Evolutionary conservation across 2,329 filamentous ascomycete genomes (phyloP).

Genomic region (Leptoxyphium fumago): DNA sequence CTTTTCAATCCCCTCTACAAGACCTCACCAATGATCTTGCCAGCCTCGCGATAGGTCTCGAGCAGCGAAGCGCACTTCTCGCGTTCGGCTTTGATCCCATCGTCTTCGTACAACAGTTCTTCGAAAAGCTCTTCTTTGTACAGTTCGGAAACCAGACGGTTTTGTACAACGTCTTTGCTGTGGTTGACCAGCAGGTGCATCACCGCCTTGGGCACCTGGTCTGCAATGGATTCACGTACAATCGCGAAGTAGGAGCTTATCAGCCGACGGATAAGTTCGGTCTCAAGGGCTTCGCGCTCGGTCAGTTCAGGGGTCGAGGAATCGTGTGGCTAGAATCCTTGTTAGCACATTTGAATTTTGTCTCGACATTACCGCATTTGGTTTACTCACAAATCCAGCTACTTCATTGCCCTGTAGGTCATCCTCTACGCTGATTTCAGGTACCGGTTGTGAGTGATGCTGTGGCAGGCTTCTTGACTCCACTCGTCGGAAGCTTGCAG

Average conservation of each 20-base stretch:
- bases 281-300: slow-evolving; percentile 92
- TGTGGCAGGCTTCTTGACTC: slow-evolving; percentile 39
- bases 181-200: slow-evolving; percentile 99
- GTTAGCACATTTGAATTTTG: not conserved
- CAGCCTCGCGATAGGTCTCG: slow-evolving; percentile 89
- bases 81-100: slow-evolving; percentile 89
- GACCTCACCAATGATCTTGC: slow-evolving; percentile 96
- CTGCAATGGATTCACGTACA: slow-evolving; percentile 93
- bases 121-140: slow-evolving; percentile 87
- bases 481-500: slow-evolving; percentile 63
- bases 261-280: slow-evolving; percentile 86
- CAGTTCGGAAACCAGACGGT: slow-evolving; percentile 84
- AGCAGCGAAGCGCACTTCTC: slow-evolving; percentile 97
- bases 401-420: slow-evolving; percentile 39
- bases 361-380: not conserved
- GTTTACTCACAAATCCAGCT: slow-evolving; percentile 13
- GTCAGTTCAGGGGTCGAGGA: slow-evolving; percentile 55
- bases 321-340: slow-evolving; percentile 3
- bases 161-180: slow-evolving; percentile 95
- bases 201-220: slow-evolving; percentile 95
- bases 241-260: slow-evolving; percentile 99
- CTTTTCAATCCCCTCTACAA: slow-evolving; percentile 36
- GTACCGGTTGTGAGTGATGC: slow-evolving; percentile 15
- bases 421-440: slow-evolving; percentile 18
- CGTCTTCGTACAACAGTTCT: slow-evolving; percentile 92